Conservation (phyloP, 225 moss, liverwort and hornwort genomes). For the Physcomitrium patens region DNA sequence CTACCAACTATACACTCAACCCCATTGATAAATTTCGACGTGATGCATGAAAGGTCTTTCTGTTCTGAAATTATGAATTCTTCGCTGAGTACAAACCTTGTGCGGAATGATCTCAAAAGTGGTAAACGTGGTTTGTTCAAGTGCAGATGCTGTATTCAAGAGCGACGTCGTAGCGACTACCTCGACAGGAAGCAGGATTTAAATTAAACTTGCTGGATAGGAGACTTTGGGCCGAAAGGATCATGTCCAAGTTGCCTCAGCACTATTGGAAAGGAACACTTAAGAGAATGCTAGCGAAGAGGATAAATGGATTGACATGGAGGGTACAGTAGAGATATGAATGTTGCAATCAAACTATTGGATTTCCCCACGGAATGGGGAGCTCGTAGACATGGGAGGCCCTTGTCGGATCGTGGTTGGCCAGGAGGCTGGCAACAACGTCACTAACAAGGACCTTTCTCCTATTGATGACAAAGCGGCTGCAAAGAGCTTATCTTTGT, state of each 20-base stretch:
- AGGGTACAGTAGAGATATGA: conserved; percentile 55
- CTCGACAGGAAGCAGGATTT: conserved; percentile 28
- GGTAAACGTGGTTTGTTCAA: conserved; percentile 33
- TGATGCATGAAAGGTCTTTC: conserved; percentile 5
- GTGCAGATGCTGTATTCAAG: conserved; percentile 41
- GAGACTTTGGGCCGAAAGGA: conserved; percentile 7
- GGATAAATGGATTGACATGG: conserved; percentile 40
- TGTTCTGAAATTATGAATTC: conserved; percentile 8
- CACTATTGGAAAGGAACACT: conserved; percentile 26
- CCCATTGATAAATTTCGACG: background rate
- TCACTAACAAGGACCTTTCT: conserved; percentile 55
- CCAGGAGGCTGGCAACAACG: conserved; percentile 57
- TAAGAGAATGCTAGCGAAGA: conserved; percentile 20
- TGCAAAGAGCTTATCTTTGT: conserved; percentile 74
- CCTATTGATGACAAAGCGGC: conserved; percentile 81
- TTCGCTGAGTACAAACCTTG: background rate
- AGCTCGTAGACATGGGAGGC: conserved; percentile 64
- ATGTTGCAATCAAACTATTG: conserved; percentile 58
- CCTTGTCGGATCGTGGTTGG: conserved; percentile 69
- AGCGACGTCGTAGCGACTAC: conserved; percentile 28
- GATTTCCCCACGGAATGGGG: conserved; percentile 40
- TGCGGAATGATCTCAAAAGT: conserved; percentile 27
- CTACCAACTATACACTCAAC: background rate
- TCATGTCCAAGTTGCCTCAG: conserved; percentile 35
- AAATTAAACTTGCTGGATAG: conserved; percentile 24